These are phyloP conservation scores for Phyllachora maydis DNA, from an alignment of 2,329 filamentous ascomycete species.

Conservation along the genomic window DNA sequence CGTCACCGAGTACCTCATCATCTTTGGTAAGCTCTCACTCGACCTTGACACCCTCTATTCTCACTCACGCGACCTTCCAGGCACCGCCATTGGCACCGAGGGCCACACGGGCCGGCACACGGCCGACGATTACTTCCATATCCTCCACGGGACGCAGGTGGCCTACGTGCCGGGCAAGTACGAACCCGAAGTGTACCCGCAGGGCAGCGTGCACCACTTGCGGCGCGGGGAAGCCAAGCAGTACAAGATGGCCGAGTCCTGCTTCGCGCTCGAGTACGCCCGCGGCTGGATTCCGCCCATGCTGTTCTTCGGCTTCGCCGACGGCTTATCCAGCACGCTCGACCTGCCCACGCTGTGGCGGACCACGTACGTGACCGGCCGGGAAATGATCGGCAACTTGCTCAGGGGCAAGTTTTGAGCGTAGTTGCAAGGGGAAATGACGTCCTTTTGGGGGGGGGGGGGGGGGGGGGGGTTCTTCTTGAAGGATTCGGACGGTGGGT, in stretches of 20 bases:
- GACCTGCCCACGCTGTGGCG: slow-evolving; percentile 72
- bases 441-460: too few species aligned
- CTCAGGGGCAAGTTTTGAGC: slow-evolving; percentile 45
- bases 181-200: slow-evolving; percentile 46
- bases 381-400: slow-evolving; percentile 59
- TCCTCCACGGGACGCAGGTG: slow-evolving; percentile 57
- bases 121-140: slow-evolving; percentile 88
- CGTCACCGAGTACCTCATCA: slow-evolving; percentile 76
- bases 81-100: slow-evolving; percentile 66
- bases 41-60: not conserved
- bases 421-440: too few species aligned
- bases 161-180: slow-evolving; percentile 53
- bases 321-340: slow-evolving; percentile 59
- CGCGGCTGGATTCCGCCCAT: slow-evolving; percentile 84
- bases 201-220: slow-evolving; percentile 53
- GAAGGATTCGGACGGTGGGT: not conserved
- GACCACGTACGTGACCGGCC: slow-evolving; percentile 52
- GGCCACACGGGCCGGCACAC: slow-evolving; percentile 79
- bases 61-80: slow-evolving; percentile 7
- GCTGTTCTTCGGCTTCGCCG: slow-evolving; percentile 77
- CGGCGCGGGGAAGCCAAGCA: slow-evolving; percentile 54
- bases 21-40: slow-evolving; percentile 35
- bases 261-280: slow-evolving; percentile 70
- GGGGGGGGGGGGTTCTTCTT: not conserved
- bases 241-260: slow-evolving; percentile 58